Evolutionary conservation across 441 rosid species (phyloP).

Genomic region (Populus hybrid): DNA sequence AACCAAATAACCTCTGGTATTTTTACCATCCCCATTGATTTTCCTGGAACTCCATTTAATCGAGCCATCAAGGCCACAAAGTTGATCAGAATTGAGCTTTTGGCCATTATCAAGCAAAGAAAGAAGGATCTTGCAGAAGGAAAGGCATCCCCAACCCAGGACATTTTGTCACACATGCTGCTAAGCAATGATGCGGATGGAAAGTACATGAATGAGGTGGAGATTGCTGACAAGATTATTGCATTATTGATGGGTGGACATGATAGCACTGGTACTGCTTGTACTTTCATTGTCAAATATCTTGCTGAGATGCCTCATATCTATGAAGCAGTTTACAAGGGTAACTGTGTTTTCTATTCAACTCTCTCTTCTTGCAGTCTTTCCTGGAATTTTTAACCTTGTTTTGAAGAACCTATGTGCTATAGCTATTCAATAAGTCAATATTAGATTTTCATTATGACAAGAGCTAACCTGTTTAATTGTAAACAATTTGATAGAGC

Average conservation of each 20-base stretch:
- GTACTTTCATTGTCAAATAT: slow-evolving; percentile 36
- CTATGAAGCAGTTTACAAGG: slow-evolving; percentile 34
- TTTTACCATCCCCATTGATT: slow-evolving; percentile 33
- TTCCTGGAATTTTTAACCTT: too few relatives aligned
- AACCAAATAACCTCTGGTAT: slow-evolving; percentile 25
- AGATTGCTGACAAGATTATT: slow-evolving; percentile 42
- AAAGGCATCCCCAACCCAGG: slow-evolving; percentile 22
- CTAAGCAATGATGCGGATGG: slow-evolving; percentile 24
- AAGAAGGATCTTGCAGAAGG: slow-evolving; percentile 22
- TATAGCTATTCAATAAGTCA: too few relatives aligned
- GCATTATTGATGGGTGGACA: slow-evolving; percentile 44
- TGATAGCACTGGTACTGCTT: slow-evolving; percentile 39
- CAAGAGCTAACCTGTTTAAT: background rate
- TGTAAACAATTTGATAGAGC: slow-evolving; percentile 7
- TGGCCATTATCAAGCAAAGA: slow-evolving; percentile 25
- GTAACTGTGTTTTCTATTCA: too few relatives aligned
- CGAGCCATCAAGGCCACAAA: slow-evolving; percentile 36
- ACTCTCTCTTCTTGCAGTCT: too few relatives aligned
- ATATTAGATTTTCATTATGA: too few relatives aligned
- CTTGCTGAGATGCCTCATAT: slow-evolving; percentile 39
- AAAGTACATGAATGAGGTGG: slow-evolving; percentile 23
- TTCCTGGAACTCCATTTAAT: slow-evolving; percentile 41
- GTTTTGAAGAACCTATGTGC: too few relatives aligned
- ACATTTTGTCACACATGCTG: slow-evolving; percentile 39
- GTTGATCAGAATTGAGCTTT: slow-evolving; percentile 25